Evolutionary conservation across 805 yeast species (phyloP), one percentile per base, ranked within the genome.

Genomic region (Wickerhamomyces bovis): DNA sequence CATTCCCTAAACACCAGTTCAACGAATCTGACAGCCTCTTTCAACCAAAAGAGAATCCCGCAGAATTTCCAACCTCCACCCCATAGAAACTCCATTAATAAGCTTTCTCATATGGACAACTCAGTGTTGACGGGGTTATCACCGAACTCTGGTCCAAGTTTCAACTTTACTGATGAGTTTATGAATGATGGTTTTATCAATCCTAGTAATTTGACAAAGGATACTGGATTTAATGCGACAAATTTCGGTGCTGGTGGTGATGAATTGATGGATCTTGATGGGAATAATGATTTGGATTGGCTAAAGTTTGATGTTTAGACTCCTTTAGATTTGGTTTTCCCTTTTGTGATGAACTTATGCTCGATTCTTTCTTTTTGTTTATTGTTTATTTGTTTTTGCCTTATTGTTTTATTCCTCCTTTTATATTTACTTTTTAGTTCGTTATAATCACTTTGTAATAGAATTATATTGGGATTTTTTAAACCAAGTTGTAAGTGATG

Each of bases 1-100:
- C 15, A 20, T 20, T 36, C 51, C 12, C 30, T 46, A n/a, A 52
- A 51, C 26, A 43, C 41, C 2, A 51, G 56, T 12, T 52, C 64
- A 2, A 53, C 54, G 8, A 60, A 57, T 38, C 36, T 60, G 22
- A 55, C 62, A 10, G 56, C 57, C 25, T 49, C 55, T 1, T 59
- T 60, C 45, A 60, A 56, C 44, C 59, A 57, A 19, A 60, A 60
- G 45, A 48, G 64, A 35, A 57, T 60, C 6, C 64, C 64, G 30
- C 62, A 54, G 35, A 49, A 48, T 30, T 60, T 56, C 41, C 62
- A 50, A 26, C 41, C 31, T 26, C 38, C 26, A 40, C 22, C 36
- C 6, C 35, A 21, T 30, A 16, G 20, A 6, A 38, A 22, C 18
- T n/a, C 31, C 3, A 36, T 20, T 10, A 31, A 30, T 6, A 31